Evolutionary conservation across 306 rosid species (phyloP).

Genomic region (Dryas alaskensis): DNA sequence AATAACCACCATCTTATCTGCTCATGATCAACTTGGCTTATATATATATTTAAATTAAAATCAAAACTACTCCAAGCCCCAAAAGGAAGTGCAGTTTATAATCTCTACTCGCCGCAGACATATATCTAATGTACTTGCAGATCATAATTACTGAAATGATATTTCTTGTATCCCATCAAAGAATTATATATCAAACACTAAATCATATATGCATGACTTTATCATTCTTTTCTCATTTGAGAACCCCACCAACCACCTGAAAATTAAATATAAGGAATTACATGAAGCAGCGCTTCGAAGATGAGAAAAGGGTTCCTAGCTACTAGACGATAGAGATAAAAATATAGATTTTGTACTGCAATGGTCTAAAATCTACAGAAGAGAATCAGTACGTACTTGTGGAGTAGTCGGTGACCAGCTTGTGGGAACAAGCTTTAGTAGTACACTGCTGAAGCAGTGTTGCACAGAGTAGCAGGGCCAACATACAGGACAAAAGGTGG

Average conservation of each 20-base stretch:
- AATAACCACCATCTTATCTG: neutral
- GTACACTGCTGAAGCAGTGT: neutral
- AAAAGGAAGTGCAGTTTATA: conserved; percentile 5
- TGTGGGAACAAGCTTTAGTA: neutral
- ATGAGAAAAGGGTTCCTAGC: neutral
- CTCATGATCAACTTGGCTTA: neutral
- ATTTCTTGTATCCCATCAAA: conserved; percentile 14
- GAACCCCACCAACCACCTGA: conserved; percentile 28
- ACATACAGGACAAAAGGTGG: conserved; percentile 58
- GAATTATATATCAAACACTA: conserved; percentile 31
- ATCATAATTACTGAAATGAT: conserved; percentile 39
- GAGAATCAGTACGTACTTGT: neutral
- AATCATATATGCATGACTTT: conserved; percentile 24
- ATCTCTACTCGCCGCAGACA: conserved; percentile 61
- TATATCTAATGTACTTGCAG: conserved; percentile 28
- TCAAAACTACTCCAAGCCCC: neutral
- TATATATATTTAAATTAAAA: neutral
- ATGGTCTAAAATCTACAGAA: conserved; percentile 10
- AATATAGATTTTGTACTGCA: conserved; percentile 10
- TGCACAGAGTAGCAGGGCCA: conserved; percentile 37
- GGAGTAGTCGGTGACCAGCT: neutral
- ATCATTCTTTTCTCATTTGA: conserved; percentile 12
- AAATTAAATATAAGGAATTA: conserved; percentile 1
- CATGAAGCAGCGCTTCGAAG: neutral
- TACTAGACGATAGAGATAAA: neutral